A percentile compares a stretch with the other conserved stretches of the same genome.
Conservation (phyloP, 2,329 filamentous ascomycete species). For the Pestalotiopsis sp. region DNA sequence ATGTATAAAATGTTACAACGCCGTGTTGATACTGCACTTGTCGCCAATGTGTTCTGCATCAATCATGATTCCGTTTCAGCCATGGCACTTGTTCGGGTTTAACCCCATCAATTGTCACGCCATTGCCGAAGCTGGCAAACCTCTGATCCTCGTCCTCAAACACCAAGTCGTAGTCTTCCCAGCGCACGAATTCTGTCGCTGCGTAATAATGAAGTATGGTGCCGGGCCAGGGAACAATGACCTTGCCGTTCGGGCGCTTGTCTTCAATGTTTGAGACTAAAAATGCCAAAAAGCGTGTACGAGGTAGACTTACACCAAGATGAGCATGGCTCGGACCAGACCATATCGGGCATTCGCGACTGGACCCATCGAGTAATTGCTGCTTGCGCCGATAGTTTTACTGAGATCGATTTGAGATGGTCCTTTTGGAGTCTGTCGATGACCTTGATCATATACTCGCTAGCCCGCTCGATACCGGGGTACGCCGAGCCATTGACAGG, state of each 20-base stretch:
- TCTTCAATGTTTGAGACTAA: not conserved
- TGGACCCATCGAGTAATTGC: slow-evolving; percentile 1
- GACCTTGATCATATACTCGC: slow-evolving; percentile 1
- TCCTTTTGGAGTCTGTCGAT: not conserved
- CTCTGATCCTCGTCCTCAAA: not conserved
- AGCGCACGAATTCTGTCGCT: slow-evolving; percentile 7
- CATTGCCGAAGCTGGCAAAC: not conserved
- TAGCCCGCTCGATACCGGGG: not conserved
- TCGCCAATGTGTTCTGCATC: no score
- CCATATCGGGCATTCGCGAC: not conserved
- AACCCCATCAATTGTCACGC: not conserved
- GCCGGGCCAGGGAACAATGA: not conserved
- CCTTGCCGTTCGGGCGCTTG: not conserved
- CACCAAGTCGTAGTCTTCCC: not conserved
- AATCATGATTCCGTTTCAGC: no score
- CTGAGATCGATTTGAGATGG: not conserved
- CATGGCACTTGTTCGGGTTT: not conserved
- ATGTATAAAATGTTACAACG: no score
- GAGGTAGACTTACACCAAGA: slow-evolving; percentile 9
- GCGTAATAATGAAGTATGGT: slow-evolving; percentile 6
- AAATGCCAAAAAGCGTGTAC: no score
- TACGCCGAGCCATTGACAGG: slow-evolving; percentile 5
- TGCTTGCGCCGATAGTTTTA: not conserved
- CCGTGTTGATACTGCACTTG: no score
- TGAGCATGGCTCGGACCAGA: not conserved